Conservation (phyloP, 768 basidiomycete species). For the Phlebiopsis gigantea region DNA sequence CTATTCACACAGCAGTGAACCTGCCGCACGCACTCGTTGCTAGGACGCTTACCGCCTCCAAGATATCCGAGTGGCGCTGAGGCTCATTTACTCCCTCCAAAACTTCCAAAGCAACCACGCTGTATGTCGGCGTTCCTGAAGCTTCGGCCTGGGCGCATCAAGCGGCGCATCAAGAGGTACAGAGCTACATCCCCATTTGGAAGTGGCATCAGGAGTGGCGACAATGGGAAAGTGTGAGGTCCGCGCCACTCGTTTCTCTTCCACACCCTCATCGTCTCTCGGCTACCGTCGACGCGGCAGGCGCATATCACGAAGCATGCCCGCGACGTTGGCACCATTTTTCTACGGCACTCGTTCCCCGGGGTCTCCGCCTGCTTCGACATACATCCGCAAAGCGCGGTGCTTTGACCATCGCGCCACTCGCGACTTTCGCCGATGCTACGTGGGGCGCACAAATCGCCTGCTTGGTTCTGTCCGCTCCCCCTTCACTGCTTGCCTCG, state of each 20-base stretch:
- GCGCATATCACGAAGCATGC: no score
- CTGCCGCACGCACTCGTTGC: no score
- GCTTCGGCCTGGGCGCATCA: constrained; percentile 3
- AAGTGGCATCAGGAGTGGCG: neutral
- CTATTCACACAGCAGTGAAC: no score
- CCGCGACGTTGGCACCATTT: no score
- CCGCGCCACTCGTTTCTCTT: neutral
- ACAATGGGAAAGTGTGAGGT: neutral
- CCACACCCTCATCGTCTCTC: neutral
- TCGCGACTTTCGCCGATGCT: neutral
- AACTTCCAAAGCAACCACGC: no score
- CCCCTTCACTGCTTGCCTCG: no score
- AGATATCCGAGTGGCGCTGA: no score
- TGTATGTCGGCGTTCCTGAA: no score
- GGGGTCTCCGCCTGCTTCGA: neutral
- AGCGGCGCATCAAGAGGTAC: neutral
- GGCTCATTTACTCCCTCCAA: no score
- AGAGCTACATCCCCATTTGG: neutral
- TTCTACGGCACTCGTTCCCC: neutral
- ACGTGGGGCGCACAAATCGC: neutral
- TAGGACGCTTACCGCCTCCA: no score
- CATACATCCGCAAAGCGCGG: neutral
- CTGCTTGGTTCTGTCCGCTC: neutral
- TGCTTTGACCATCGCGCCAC: neutral
- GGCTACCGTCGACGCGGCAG: neutral